A percentile compares a stretch with the other conserved stretches of the same genome.
Evolutionary conservation across 2,329 filamentous ascomycete genomes (phyloP).

Genomic region (Ophiostoma sp.): DNA sequence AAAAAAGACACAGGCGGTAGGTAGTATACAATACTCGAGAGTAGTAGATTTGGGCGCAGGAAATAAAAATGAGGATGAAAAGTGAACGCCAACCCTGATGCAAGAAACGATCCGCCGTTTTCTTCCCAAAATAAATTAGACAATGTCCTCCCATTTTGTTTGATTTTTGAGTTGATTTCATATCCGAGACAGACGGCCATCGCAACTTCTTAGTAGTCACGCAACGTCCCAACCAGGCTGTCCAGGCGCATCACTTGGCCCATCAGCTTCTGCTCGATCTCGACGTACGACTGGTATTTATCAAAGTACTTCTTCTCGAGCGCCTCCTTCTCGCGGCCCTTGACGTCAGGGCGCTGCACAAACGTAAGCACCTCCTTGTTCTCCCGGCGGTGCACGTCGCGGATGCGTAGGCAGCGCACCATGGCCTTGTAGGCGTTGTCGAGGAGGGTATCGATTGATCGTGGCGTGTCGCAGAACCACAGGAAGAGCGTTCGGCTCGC

Average conservation of each 20-base stretch:
- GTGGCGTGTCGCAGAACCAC: conserved; percentile 83
- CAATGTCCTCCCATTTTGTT: conserved; percentile 3
- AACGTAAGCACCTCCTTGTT: conserved; percentile 74
- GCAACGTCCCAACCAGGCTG: conserved; percentile 77
- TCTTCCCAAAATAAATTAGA: neutral
- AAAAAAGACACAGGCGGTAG: neutral
- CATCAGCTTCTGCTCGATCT: conserved; percentile 71
- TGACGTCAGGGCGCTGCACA: conserved; percentile 81
- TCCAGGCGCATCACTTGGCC: conserved; percentile 80
- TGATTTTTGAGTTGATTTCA: neutral
- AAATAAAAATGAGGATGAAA: neutral
- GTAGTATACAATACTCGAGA: conserved; percentile 12
- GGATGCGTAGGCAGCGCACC: conserved; percentile 78
- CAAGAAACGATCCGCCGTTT: conserved; percentile 11
- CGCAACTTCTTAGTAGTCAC: conserved; percentile 63
- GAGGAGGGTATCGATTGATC: conserved; percentile 68
- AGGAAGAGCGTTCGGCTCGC: conserved; percentile 85
- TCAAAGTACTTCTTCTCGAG: conserved; percentile 73
- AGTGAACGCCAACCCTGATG: conserved; percentile 20
- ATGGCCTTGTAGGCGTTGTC: conserved; percentile 88
- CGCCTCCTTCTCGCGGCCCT: conserved; percentile 78
- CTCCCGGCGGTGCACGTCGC: conserved; percentile 71
- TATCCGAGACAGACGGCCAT: neutral
- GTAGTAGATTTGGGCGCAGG: neutral
- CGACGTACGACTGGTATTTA: conserved; percentile 58